Base-by-base conservation (phyloP, 2,329 filamentous ascomycete genomes). In the Alternaria longipes region DNA sequence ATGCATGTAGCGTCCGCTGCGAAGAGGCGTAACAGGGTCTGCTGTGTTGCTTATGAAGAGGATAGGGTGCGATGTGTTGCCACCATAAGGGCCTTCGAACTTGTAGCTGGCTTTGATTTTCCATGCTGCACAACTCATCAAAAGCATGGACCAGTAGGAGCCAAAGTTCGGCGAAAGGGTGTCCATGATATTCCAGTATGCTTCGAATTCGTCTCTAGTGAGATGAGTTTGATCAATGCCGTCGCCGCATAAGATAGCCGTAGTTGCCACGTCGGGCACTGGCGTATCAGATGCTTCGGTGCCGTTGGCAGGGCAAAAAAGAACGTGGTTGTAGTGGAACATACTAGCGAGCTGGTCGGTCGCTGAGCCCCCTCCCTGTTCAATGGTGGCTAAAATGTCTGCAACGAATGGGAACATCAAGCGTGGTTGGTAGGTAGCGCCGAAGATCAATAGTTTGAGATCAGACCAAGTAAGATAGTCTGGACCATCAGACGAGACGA, bases 11-110 rank as follows among this genome's bases (percentile, higher is more conserved):
- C 64, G 69, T 1, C 82, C 84, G 42, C 82, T 81, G 44, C 69
- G 66, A 5, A 89, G 73, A 3, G 87, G 86, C 0, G 86, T 89
- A 1, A 89, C 85, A 0, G 88, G 87, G 58, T 89, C 87, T 14
- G 84, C 80, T 0, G 83, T 84, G 67, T 86, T 88, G 36, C 83
- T 84, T 12, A 88, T 76, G 69, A 87, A 85, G 7, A 89, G 79
- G 32, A 89, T 78, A 0, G 87, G 87, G 63, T 85, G 81, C 6
- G 81, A 78, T 6, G 83, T 86, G 26, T 81, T 77, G 61, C 66
- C 75, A 8, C 72, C 70, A 57, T 69, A 73, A 0, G 63, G 57
- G 11, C 62, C 70, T 22, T 62, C 64, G 59, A 79, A 82, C 44
- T 70, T 72, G 60, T 77, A 71, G 9, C 64, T 60, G 1, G 81